phyloP scores from a whole-genome alignment of 1,284 basidiomycete genomes.

The Ceratobasidium sp. region DNA sequence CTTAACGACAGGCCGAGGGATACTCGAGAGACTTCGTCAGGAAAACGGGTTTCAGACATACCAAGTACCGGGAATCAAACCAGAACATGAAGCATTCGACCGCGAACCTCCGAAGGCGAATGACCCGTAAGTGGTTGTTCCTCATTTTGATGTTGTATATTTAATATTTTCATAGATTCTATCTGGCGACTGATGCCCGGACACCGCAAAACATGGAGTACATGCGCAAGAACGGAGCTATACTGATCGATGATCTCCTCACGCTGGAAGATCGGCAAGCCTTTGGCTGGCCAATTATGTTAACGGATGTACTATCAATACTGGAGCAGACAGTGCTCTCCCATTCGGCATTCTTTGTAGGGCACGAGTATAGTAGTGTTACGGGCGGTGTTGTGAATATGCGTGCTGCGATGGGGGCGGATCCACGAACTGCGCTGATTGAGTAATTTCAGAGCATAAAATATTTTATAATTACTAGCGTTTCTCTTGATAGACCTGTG shows the following conservation, averaged over 20 bases:
- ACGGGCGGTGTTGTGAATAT: constrained; percentile 55
- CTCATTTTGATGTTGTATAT: background rate
- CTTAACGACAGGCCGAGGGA: constrained; percentile 49
- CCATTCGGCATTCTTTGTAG: constrained; percentile 41
- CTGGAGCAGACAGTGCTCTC: constrained; percentile 46
- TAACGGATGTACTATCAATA: constrained; percentile 45
- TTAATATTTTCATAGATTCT: constrained; percentile 43
- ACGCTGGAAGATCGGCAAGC: constrained; percentile 39
- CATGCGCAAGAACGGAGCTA: constrained; percentile 43
- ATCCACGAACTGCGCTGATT: constrained; percentile 51
- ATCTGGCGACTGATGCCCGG: constrained; percentile 46
- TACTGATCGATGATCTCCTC: constrained; percentile 45
- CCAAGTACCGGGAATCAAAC: constrained; percentile 43
- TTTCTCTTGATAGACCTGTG: background rate
- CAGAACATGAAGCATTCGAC: constrained; percentile 40
- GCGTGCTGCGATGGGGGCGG: constrained; percentile 53
- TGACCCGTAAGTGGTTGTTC: constrained; percentile 45
- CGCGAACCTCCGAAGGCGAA: constrained; percentile 42
- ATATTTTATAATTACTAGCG: background rate
- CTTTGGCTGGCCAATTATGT: constrained; percentile 43
- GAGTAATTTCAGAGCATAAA: constrained; percentile 41
- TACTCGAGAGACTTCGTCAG: constrained; percentile 43
- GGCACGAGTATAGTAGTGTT: constrained; percentile 35
- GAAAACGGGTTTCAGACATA: constrained; percentile 41
- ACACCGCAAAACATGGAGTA: constrained; percentile 42